Evolutionary conservation across 179 eudicot genomes (phyloP).

Genomic region (Camellia oleifera): DNA sequence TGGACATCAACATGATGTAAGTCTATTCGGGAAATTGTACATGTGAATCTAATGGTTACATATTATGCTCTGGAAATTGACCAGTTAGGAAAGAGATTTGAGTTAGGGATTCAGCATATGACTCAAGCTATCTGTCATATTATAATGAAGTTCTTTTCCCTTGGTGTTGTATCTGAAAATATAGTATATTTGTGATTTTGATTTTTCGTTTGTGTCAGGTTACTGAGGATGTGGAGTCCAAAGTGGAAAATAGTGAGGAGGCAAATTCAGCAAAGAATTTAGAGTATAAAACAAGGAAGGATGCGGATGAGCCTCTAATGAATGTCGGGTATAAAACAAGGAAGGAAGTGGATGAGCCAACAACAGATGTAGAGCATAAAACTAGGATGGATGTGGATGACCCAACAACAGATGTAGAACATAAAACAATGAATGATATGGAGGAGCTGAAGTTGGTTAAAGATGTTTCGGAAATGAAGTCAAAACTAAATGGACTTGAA

Average conservation of each 20-base stretch:
- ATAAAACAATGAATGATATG: conserved; percentile 6
- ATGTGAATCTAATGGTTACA: background rate
- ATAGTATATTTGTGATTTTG: background rate
- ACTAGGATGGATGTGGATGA: conserved; percentile 19
- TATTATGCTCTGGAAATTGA: background rate
- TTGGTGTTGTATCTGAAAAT: background rate
- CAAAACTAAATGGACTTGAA: conserved; percentile 55
- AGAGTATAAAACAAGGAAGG: conserved; percentile 12
- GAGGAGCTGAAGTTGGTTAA: conserved; percentile 35
- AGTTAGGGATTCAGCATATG: background rate
- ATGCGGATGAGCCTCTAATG: conserved; percentile 31
- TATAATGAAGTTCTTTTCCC: background rate
- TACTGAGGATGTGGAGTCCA: conserved; percentile 31
- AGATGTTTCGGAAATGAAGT: conserved; percentile 71
- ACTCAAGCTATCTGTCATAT: background rate
- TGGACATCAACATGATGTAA: background rate
- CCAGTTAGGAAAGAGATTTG: background rate
- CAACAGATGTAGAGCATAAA: conserved; percentile 19
- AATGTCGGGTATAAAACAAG: conserved; percentile 35
- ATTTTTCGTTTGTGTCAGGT: conserved; percentile 28
- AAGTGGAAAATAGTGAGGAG: conserved; percentile 11
- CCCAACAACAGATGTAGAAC: conserved; percentile 12
- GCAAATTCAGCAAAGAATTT: conserved; percentile 24
- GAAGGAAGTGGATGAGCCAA: conserved; percentile 28
- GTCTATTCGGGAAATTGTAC: background rate